Percentiles rank a stretch among this genome's conserved stretches.
These are phyloP conservation scores for Sporobolomyces phaffii DNA, from an alignment of 768 basidiomycete species.

Conservation along the genomic window DNA sequence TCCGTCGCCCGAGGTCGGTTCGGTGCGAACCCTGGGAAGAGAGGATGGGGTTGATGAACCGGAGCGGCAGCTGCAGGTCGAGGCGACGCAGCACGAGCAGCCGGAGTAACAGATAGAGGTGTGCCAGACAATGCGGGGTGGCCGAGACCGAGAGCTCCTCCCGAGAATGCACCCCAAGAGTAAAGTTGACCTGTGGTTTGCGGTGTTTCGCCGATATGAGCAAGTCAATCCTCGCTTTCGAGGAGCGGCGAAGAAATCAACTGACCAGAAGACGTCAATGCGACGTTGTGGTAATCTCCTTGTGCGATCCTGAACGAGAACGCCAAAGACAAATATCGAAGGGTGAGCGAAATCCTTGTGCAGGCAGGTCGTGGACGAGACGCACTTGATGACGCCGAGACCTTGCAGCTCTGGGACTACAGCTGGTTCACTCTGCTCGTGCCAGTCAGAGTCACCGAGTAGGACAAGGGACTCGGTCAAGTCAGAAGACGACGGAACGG, in stretches of 20 bases:
- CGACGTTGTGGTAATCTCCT: conserved; percentile 88
- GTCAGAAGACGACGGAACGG: conserved; percentile 61
- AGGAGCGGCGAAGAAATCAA: conserved; percentile 67
- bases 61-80: background rate
- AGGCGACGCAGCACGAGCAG: too few relatives aligned
- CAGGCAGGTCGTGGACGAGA: background rate
- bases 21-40: conserved; percentile 41
- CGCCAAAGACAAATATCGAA: too few relatives aligned
- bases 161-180: conserved; percentile 48
- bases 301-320: conserved; percentile 79
- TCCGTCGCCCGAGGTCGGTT: conserved; percentile 31
- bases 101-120: conserved; percentile 47
- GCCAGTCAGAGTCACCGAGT: conserved; percentile 52
- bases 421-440: conserved; percentile 52
- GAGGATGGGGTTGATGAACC: conserved; percentile 31
- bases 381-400: conserved; percentile 58
- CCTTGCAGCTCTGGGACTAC: conserved; percentile 70
- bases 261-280: conserved; percentile 69
- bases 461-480: conserved; percentile 49
- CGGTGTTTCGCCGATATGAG: too few relatives aligned
- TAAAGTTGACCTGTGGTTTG: conserved; percentile 17
- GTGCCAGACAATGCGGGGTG: conserved; percentile 52
- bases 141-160: conserved; percentile 79
- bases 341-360: background rate
- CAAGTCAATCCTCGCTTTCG: too few relatives aligned